Percentiles rank a stretch among this genome's conserved stretches.
phyloP scores from a whole-genome alignment of 805 yeast species.

The Sugiyamaella chiloensis region DNA sequence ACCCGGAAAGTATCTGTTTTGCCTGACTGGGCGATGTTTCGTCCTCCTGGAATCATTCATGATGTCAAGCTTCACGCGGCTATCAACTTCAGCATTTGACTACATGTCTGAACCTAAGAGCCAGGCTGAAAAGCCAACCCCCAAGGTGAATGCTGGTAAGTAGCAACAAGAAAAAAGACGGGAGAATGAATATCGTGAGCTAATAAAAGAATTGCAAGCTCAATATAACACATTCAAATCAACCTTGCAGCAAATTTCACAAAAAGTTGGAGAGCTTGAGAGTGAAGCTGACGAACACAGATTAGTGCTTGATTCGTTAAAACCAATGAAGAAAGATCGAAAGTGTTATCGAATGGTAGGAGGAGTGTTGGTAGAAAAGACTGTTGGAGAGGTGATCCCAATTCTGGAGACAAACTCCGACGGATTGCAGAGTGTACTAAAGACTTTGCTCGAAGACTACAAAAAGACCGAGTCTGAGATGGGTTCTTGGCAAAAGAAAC shows the following conservation, averaged over 20 bases:
- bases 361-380: constrained; percentile 81
- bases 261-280: constrained; percentile 41
- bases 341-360: constrained; percentile 92
- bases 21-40: background rate
- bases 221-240: constrained; percentile 41
- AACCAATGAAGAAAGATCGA: constrained; percentile 52
- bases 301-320: constrained; percentile 58
- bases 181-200: background rate
- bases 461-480: constrained; percentile 41
- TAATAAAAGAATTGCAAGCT: constrained; percentile 34
- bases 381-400: constrained; percentile 71
- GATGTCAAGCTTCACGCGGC: background rate
- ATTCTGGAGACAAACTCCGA: constrained; percentile 54
- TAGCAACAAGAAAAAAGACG: background rate
- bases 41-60: constrained; percentile 1
- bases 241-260: constrained; percentile 33
- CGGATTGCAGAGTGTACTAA: constrained; percentile 44
- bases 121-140: constrained; percentile 16
- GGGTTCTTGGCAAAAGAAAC: constrained; percentile 48
- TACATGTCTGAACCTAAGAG: no score
- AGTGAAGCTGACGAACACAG: constrained; percentile 42
- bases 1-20: constrained; percentile 25
- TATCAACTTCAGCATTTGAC: background rate
- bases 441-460: constrained; percentile 40
- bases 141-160: constrained; percentile 26